Evolutionary conservation across 495 filamentous ascomycete species (phyloP), one percentile per base, ranked within the genome.

Genomic region (Podospora pseudocomata): DNA sequence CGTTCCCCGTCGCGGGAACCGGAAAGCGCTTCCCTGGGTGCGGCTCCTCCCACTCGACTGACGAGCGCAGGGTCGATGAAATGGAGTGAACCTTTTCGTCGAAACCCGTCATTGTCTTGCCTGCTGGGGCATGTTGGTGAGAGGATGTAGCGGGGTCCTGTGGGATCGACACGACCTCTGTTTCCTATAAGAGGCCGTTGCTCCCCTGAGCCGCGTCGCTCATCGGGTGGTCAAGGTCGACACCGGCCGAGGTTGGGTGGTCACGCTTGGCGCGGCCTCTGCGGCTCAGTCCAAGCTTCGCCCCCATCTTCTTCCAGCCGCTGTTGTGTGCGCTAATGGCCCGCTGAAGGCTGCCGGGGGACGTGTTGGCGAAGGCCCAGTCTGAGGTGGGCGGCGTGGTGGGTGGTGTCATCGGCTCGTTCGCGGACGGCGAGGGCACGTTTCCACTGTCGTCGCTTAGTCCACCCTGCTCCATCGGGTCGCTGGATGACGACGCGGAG

Each of bases 351-450:
- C 74, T 82, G 71, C 69, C 81, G 57, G 72, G 87, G 60, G 74
- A 84, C 68, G 76, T 81, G 72, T 72, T 81, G 72, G 72, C 80
- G 78, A 78, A 86, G 69, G 77, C 86, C 83, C 75, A 86, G 80
- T 87, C 82, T 0, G 83, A 83, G 23, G 88, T 90, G 5, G 92
- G 92, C 9, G 92, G 92, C 5, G 92, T 94, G 7, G 88, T 93
- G 2, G 92, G 92, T 18, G 92, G 92, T n/a, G 92, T 96, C 89
- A 95, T 92, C 0, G 90, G 91, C 70, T 92, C 90, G 59, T 79
- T 74, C 13, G 70, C 77, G 5, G 82, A 74, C 32, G 84, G 82
- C 11, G 86, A 87, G 28, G 80, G 79, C 20, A 84, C 81, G 57
- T 81, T 82, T 56, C 75, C 75, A 66, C 81, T 86, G 67, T 87